phyloP scores from a whole-genome alignment of 352 stramenopile genomes.

The Globisporangium ultimum region DNA sequence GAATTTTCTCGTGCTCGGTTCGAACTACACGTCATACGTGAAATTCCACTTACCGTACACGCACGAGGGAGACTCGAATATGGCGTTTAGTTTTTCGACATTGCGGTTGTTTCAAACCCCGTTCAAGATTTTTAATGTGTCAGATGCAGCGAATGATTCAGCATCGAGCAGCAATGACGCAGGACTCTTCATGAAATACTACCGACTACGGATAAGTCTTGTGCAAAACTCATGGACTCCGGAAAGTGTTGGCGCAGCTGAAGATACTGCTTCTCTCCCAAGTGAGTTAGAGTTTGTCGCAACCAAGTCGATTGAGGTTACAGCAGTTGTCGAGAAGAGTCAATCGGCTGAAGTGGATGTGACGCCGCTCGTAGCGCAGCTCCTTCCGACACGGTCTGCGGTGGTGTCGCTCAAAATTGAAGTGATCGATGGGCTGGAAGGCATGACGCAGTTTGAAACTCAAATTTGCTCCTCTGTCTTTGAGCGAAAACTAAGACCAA shows the following conservation, averaged over 20 bases:
- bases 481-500: slow-evolving; percentile 44
- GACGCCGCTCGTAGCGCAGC: slow-evolving; percentile 28
- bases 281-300: slow-evolving; percentile 19
- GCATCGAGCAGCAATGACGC: slow-evolving; percentile 10
- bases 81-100: slow-evolving; percentile 27
- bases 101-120: slow-evolving; percentile 55
- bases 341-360: slow-evolving; percentile 53
- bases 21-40: slow-evolving; percentile 42
- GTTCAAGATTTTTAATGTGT: slow-evolving; percentile 66
- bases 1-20: slow-evolving; percentile 49
- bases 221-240: slow-evolving; percentile 51
- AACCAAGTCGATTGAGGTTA: slow-evolving; percentile 27
- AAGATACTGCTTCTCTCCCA: slow-evolving; percentile 6
- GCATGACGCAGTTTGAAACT: slow-evolving; percentile 25
- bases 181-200: slow-evolving; percentile 39
- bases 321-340: slow-evolving; percentile 41
- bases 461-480: slow-evolving; percentile 69
- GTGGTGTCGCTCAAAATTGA: slow-evolving; percentile 53
- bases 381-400: slow-evolving; percentile 35
- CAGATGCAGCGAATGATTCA: slow-evolving; percentile 14
- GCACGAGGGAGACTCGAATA: slow-evolving; percentile 40
- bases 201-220: slow-evolving; percentile 38
- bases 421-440: slow-evolving; percentile 29
- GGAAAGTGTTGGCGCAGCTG: slow-evolving; percentile 20
- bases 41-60: slow-evolving; percentile 65